These are phyloP conservation scores for Paraphoma sp. DNA, from an alignment of 2,329 filamentous ascomycete genomes.

Conservation along the genomic window DNA sequence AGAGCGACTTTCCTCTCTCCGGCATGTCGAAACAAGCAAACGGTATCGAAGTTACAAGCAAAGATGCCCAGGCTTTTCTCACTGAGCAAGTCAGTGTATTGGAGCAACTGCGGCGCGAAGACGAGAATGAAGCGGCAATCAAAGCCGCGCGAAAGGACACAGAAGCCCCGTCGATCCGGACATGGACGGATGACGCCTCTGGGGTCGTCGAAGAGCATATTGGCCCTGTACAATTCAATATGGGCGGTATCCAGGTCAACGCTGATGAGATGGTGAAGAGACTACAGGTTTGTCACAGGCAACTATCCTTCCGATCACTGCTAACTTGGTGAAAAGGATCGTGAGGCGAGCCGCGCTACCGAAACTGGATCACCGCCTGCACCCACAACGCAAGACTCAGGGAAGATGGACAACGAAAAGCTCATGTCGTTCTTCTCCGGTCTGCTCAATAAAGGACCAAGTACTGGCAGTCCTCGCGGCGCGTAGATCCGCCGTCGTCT, in stretches of 20 bases:
- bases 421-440: slow-evolving; percentile 50
- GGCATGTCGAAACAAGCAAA: slow-evolving; percentile 52
- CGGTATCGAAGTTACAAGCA: slow-evolving; percentile 68
- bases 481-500: slow-evolving; percentile 4
- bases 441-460: slow-evolving; percentile 41
- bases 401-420: slow-evolving; percentile 48
- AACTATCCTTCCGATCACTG: too few species aligned
- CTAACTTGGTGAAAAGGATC: slow-evolving; percentile 31
- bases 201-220: slow-evolving; percentile 68
- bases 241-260: slow-evolving; percentile 96
- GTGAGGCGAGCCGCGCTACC: slow-evolving; percentile 42
- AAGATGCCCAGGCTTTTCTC: slow-evolving; percentile 80
- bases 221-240: slow-evolving; percentile 95
- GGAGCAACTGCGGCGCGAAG: slow-evolving; percentile 67
- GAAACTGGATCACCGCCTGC: slow-evolving; percentile 36
- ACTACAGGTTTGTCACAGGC: slow-evolving; percentile 69
- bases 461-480: slow-evolving; percentile 32
- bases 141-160: slow-evolving; percentile 43
- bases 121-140: slow-evolving; percentile 62
- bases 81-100: slow-evolving; percentile 76
- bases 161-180: slow-evolving; percentile 30
- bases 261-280: slow-evolving; percentile 91
- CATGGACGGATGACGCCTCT: slow-evolving; percentile 35
- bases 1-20: slow-evolving; percentile 54
- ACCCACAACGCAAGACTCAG: slow-evolving; percentile 29